Conservation (phyloP, 768 basidiomycete genomes). For the Russula virescens region DNA sequence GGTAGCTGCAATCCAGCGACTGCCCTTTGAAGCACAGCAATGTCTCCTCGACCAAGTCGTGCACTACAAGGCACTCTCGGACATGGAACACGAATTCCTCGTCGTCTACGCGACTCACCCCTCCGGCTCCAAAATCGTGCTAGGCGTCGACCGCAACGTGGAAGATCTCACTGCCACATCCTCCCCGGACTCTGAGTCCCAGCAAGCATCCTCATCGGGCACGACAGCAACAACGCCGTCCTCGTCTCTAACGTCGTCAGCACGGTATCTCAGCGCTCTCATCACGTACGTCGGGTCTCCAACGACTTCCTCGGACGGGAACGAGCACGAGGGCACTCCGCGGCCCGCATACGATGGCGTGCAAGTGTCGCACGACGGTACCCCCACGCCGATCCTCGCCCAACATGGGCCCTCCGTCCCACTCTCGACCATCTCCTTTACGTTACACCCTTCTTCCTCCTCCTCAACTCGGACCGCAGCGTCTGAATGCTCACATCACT, state of each 20-base stretch:
- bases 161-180: neutral
- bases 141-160: constrained; percentile 25
- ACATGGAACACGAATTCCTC: constrained; percentile 26
- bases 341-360: constrained; percentile 19
- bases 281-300: neutral
- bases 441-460: neutral
- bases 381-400: constrained; percentile 14
- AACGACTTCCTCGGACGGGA: neutral
- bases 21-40: neutral
- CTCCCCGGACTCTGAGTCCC: neutral
- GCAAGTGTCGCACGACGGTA: constrained; percentile 23
- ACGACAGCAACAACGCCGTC: neutral
- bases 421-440: constrained; percentile 20
- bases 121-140: constrained; percentile 17
- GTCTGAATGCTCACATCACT: neutral
- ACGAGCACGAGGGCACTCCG: neutral
- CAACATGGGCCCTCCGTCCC: constrained; percentile 12
- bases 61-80: constrained; percentile 19
- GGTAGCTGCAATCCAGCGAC: constrained; percentile 14
- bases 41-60: constrained; percentile 20
- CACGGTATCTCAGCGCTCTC: constrained; percentile 11
- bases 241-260: constrained; percentile 5
- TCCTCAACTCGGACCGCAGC: neutral
- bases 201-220: neutral
- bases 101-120: constrained; percentile 14